Evolutionary conservation across 495 filamentous ascomycete genomes (phyloP), one percentile per base, ranked within the genome.

Genomic region (Physcia stellaris): DNA sequence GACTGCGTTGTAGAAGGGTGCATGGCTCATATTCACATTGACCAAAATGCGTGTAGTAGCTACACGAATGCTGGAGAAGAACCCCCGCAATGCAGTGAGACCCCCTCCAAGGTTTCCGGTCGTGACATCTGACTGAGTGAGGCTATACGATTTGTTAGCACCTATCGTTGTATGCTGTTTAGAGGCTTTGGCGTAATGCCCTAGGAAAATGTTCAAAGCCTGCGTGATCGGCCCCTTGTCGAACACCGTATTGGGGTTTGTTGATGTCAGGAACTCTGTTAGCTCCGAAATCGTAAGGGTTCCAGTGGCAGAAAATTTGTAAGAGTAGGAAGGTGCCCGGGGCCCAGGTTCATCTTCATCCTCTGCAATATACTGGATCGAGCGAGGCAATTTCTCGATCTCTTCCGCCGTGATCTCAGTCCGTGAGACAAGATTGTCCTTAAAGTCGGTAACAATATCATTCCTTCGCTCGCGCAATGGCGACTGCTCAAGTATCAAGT

Each of bases 11-110:
- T 7, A 28, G 7, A 13, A 7, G 13, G 26, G 9, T 7, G 13
- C 26, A 28, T 28, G 26, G 7, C 13, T 28, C 9, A 28, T 13
- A 7, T 28, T 7, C 26, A 28, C 26, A 28, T 28, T 28, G 13
- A 28, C 9, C 13, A 28, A 28, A 7, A 80, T 47, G 4, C 78
- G 67, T 3, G 71, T 68, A 3, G 80, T 82, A 6, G 73, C 76
- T 0, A 68, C 61, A 17, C 79, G 75, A 12, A 77, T 70, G 54
- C 77, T 82, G 37, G 75, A 63, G 42, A 80, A 80, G 46, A 70
- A 83, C 0, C 80, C 80, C 35, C 79, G 70, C 0, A 79, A 54
- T 3, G 69, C 66, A 1, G 67, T 52, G 0, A 74, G 54, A 5
- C 66, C 67, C 9, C 51, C 52, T 6, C 51, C 53, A 16, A 51